Percentiles rank a stretch among this genome's conserved stretches.
phyloP scores from a whole-genome alignment of 495 filamentous ascomycete genomes.

The Tuber indicum region DNA sequence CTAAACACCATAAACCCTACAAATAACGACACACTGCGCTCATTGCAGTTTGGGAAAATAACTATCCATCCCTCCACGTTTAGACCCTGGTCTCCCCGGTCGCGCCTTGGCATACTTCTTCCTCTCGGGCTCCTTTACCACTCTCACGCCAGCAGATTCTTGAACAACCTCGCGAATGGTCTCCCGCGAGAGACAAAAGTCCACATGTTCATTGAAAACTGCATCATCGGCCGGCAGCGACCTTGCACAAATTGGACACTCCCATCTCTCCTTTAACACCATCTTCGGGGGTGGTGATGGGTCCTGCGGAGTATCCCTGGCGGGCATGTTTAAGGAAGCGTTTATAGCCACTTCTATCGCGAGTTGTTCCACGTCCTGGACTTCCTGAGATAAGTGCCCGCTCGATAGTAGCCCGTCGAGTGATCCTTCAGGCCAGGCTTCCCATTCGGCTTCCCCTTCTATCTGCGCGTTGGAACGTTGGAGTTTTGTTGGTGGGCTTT shows the following conservation, averaged over 20 bases:
- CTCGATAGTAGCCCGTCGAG: conserved; percentile 49
- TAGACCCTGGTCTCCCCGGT: background rate
- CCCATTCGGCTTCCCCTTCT: conserved; percentile 51
- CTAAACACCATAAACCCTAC: background rate
- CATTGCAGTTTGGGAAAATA: background rate
- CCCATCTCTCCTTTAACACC: conserved; percentile 54
- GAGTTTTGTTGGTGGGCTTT: background rate
- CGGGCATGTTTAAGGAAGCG: conserved; percentile 23
- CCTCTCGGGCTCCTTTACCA: background rate
- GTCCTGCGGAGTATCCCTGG: background rate
- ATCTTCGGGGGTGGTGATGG: conserved; percentile 22
- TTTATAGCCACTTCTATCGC: background rate
- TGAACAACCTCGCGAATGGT: conserved; percentile 78
- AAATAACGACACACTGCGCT: background rate
- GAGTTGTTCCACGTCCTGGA: conserved; percentile 21
- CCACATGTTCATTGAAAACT: conserved; percentile 86
- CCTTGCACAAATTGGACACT: conserved; percentile 76
- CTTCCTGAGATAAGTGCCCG: conserved; percentile 16
- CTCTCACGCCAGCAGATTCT: conserved; percentile 35
- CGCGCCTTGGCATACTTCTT: background rate
- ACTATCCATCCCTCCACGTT: background rate
- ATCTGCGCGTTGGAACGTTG: conserved; percentile 4
- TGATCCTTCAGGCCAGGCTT: conserved; percentile 62
- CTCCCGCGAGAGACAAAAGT: conserved; percentile 78
- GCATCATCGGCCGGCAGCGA: conserved; percentile 69